Conservation (phyloP, 306 rosid species). For the Arachis hypogaea region DNA sequence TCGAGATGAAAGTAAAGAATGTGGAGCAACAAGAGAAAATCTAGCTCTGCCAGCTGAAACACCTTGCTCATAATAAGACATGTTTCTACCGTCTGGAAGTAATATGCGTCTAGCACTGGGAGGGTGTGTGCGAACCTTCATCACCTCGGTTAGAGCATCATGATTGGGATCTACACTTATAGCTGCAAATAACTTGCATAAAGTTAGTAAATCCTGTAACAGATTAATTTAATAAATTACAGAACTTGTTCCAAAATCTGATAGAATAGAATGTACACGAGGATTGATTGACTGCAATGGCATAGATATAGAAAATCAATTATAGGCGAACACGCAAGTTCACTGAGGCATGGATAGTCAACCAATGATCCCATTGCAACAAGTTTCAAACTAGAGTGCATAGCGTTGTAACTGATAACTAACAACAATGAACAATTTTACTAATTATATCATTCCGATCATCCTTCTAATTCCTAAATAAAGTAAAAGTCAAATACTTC, state of each 20-base stretch:
- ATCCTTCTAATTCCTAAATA: too few relatives aligned
- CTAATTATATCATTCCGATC: too few relatives aligned
- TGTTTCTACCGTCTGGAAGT: constrained; percentile 92
- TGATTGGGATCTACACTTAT: constrained; percentile 53
- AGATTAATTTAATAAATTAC: not conserved
- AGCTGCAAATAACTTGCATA: constrained; percentile 55
- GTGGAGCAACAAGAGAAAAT: constrained; percentile 81
- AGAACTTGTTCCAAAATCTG: constrained; percentile 18
- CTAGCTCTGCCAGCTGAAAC: constrained; percentile 70
- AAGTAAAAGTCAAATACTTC: too few relatives aligned
- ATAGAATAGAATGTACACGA: not conserved
- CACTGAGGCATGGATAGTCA: not conserved
- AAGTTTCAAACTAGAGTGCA: too few relatives aligned
- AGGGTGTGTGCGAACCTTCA: constrained; percentile 73
- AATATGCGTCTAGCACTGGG: constrained; percentile 70
- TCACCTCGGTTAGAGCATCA: constrained; percentile 45
- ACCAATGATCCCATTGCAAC: too few relatives aligned
- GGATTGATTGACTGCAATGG: not conserved
- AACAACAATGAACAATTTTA: too few relatives aligned
- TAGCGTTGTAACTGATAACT: too few relatives aligned
- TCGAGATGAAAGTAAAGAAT: constrained; percentile 91
- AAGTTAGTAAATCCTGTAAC: constrained; percentile 17
- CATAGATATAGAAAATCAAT: not conserved
- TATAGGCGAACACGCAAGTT: constrained; percentile 8
- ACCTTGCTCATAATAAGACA: constrained; percentile 84